Evolutionary conservation across 345 rosid species (phyloP), one percentile per base, ranked within the genome.

Genomic region (Citrus reticulata): DNA sequence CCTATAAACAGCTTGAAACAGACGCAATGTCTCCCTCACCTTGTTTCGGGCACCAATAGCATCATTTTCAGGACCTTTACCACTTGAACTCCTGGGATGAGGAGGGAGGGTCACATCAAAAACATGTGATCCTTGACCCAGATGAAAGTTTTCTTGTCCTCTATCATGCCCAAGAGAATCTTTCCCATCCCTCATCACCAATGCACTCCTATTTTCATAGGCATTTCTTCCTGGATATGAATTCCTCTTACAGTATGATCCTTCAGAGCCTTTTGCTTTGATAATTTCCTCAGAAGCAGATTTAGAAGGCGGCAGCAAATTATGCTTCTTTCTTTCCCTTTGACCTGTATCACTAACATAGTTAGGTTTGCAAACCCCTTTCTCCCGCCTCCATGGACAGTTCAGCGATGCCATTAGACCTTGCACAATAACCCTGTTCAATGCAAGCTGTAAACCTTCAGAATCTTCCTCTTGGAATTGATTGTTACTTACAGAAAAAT

Each of bases 21-120:
- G 86, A 32, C 97, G 96, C 64, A 95, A 78, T 40, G 86, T 88
- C 82, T 95, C 95, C 85, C 93, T 91, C 62, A 95, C 98, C 85
- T 89, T 85, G 70, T 71, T 88, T 82, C 99, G 87, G 64, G 83
- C 74, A 24, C 79, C 84, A 78, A 29, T 27, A 30, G 67, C 80
- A 80, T 76, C 79, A 82, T 58, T 80, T 1, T 49, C 83, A 78
- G 40, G 65, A 75, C 35, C 83, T 70, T 69, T 70, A 35, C 76
- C 66, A 22, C 62, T 42, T 54, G 84, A 79, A 76, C 77, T 82
- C 71, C 55, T 67, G 30, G 81, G 77, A 75, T 73, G 59, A 69
- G 96, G 98, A 82, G 90, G 91, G 77, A 90, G 88, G 59, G 74
- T 72, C 76, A 91, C 89, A 61, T 78, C 57, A 46, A 83, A 62